Evolutionary conservation across 1,284 basidiomycete genomes (phyloP).

Genomic region (Leccinum griseonigrum): DNA sequence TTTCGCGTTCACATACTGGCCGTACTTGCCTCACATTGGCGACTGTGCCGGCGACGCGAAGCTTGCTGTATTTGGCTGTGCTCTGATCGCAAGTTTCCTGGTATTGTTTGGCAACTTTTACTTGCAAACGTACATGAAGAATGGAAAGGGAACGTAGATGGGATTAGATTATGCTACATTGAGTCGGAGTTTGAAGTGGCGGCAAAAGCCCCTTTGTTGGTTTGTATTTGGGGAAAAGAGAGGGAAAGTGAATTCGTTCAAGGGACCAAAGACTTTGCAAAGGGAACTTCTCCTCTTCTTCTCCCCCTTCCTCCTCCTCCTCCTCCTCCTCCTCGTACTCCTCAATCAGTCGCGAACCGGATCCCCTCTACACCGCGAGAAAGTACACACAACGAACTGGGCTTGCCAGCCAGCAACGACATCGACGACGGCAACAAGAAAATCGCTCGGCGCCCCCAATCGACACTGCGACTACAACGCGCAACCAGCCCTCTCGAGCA

Average conservation of each 20-base stretch:
- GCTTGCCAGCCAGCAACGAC: constrained; percentile 1
- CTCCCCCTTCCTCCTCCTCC: too few relatives aligned
- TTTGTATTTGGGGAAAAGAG: constrained; percentile 22
- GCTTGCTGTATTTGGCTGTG: constrained; percentile 85
- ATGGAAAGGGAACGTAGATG: not conserved
- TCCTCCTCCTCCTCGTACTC: too few relatives aligned
- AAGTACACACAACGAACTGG: constrained; percentile 6
- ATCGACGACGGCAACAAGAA: constrained; percentile 17
- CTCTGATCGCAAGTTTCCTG: constrained; percentile 84
- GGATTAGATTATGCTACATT: constrained; percentile 3
- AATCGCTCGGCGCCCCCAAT: constrained; percentile 14
- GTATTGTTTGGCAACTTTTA: constrained; percentile 90
- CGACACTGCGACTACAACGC: constrained; percentile 15
- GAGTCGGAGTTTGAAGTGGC: constrained; percentile 23
- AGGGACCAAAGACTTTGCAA: too few relatives aligned
- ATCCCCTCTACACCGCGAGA: not conserved
- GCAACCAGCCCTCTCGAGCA: constrained; percentile 1
- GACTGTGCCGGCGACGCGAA: constrained; percentile 86
- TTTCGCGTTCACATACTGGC: constrained; percentile 66
- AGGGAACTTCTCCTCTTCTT: too few relatives aligned
- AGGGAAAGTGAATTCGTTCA: not conserved
- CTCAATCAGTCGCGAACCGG: too few relatives aligned
- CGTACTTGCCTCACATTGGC: constrained; percentile 63
- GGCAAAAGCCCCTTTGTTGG: constrained; percentile 29
- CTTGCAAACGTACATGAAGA: constrained; percentile 73